phyloP scores from a whole-genome alignment of 2,329 filamentous ascomycete species.

The Dothidotthia symphoricarpi region DNA sequence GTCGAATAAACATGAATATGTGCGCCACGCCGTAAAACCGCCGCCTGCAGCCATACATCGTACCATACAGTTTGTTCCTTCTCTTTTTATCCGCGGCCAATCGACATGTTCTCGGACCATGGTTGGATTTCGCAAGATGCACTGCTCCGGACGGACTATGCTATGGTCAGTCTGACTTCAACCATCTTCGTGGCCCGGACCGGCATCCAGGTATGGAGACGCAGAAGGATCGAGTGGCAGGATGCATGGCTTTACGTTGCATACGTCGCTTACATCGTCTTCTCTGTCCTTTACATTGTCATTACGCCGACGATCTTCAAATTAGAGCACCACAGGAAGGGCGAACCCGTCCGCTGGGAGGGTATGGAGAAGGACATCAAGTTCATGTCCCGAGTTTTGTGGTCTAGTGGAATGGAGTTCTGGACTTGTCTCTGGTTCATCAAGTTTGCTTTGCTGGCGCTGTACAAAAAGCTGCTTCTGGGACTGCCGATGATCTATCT shows the following conservation, averaged over 20 bases:
- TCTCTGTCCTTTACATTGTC: constrained; percentile 36
- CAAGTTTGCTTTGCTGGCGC: constrained; percentile 43
- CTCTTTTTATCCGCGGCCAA: no score
- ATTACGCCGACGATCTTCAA: constrained; percentile 37
- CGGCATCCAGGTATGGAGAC: constrained; percentile 12
- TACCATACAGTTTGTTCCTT: no score
- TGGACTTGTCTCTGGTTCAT: constrained; percentile 45
- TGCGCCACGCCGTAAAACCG: no score
- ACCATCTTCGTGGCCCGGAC: constrained; percentile 15
- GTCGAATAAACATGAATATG: no score
- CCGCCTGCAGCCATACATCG: no score
- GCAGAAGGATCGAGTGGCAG: constrained; percentile 9
- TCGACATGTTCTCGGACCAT: constrained; percentile 11
- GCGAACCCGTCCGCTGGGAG: constrained; percentile 24
- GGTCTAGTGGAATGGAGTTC: constrained; percentile 40
- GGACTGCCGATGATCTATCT: constrained; percentile 33
- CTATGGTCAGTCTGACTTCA: constrained; percentile 19
- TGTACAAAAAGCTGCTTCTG: constrained; percentile 41
- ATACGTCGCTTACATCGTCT: constrained; percentile 28
- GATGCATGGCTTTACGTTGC: constrained; percentile 26
- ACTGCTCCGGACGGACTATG: constrained; percentile 15
- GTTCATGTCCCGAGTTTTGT: constrained; percentile 41
- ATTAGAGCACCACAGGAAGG: constrained; percentile 24
- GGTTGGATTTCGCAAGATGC: constrained; percentile 17
- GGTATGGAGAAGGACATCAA: constrained; percentile 33